These are phyloP conservation scores for Blastobotrys parvus DNA, from an alignment of 805 yeast genomes.

Conservation along the genomic window DNA sequence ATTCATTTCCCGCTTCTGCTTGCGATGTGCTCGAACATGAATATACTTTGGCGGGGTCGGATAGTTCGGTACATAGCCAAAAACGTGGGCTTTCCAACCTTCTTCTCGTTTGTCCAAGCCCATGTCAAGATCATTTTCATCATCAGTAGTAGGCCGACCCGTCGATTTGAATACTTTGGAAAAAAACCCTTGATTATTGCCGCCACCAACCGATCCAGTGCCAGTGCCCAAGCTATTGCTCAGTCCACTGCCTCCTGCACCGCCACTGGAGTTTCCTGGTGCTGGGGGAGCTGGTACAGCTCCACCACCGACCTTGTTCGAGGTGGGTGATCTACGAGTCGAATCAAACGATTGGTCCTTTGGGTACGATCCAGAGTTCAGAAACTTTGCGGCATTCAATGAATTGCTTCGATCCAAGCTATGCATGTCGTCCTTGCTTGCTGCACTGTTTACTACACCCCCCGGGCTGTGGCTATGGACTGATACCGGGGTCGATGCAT, in stretches of 20 bases:
- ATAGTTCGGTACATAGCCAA: conserved; percentile 22
- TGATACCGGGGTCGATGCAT: not conserved
- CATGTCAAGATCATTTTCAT: conserved; percentile 10
- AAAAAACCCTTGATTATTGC: conserved; percentile 11
- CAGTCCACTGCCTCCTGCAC: not conserved
- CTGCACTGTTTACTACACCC: not conserved
- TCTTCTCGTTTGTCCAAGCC: conserved; percentile 17
- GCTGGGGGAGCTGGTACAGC: not conserved
- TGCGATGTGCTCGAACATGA: conserved; percentile 26
- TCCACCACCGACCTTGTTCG: not conserved
- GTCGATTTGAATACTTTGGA: conserved; percentile 15
- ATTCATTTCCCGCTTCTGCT: conserved; percentile 23
- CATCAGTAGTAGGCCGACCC: conserved; percentile 17
- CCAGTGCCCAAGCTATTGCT: not conserved
- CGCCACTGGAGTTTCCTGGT: not conserved
- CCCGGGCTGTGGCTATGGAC: not conserved
- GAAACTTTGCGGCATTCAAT: not conserved
- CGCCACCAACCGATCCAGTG: too few relatives aligned
- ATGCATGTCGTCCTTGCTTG: not conserved
- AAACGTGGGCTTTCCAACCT: conserved; percentile 25
- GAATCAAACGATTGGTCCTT: too few relatives aligned
- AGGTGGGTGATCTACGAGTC: not conserved
- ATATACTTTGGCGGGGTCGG: conserved; percentile 27
- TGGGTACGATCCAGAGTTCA: not conserved
- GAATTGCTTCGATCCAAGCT: not conserved